Evolutionary conservation across 768 basidiomycete species (phyloP).

Genomic region (Gloeostereum incarnatum): DNA sequence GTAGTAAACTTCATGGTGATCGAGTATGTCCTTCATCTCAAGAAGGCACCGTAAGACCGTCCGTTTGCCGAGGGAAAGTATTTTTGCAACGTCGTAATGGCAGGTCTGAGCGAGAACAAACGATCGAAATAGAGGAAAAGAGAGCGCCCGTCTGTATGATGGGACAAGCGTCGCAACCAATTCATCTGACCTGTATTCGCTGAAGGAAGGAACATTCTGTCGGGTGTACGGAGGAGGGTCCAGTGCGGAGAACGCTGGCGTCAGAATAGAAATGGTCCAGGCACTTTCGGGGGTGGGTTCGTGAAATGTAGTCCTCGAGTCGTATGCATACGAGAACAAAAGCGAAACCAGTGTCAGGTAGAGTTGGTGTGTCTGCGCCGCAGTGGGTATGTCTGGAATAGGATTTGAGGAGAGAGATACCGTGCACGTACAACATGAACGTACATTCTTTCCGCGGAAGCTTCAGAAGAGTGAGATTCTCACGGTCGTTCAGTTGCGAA

Average conservation of each 20-base stretch:
- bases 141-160: slow-evolving; percentile 66
- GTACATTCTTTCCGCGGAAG: slow-evolving; percentile 47
- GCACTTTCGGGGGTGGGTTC: slow-evolving; percentile 86
- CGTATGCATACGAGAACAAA: slow-evolving; percentile 77
- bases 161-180: slow-evolving; percentile 41
- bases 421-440: slow-evolving; percentile 9
- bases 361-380: slow-evolving; percentile 45
- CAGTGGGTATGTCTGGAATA: slow-evolving; percentile 48
- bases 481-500: slow-evolving; percentile 59
- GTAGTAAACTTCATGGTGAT: slow-evolving; percentile 81
- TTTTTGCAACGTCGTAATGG: slow-evolving; percentile 46
- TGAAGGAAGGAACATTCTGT: slow-evolving; percentile 8
- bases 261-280: slow-evolving; percentile 72
- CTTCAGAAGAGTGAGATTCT: slow-evolving; percentile 57
- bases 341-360: slow-evolving; percentile 64
- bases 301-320: slow-evolving; percentile 63
- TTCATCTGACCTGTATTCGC: slow-evolving; percentile 30
- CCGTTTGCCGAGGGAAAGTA: slow-evolving; percentile 55
- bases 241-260: slow-evolving; percentile 76
- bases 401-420: slow-evolving; percentile 1
- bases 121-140: slow-evolving; percentile 76
- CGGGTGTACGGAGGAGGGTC: slow-evolving; percentile 51
- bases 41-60: slow-evolving; percentile 56
- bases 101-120: slow-evolving; percentile 67
- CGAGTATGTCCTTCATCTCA: slow-evolving; percentile 64